phyloP scores from a whole-genome alignment of 768 basidiomycete genomes.

The Pleurotus djamor region DNA sequence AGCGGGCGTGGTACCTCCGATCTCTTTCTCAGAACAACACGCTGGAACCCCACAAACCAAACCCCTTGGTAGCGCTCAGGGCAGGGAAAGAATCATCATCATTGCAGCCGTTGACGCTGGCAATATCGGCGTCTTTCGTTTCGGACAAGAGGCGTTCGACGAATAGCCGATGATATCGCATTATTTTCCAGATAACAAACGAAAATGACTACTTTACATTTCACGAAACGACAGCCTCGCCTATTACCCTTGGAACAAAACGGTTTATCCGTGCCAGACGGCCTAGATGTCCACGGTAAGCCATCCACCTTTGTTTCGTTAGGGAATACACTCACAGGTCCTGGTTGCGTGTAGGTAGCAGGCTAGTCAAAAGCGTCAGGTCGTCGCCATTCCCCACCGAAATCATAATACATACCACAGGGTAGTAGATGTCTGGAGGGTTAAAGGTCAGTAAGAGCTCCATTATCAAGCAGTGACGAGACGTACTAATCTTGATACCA shows the following conservation, averaged over 20 bases:
- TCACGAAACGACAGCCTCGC: neutral
- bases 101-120: constrained; percentile 90
- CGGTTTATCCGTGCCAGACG: constrained; percentile 18
- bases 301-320: too few relatives aligned
- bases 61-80: constrained; percentile 81
- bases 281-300: constrained; percentile 7
- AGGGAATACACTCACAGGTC: constrained; percentile 17
- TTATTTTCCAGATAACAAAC: constrained; percentile 12
- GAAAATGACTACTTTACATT: neutral
- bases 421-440: constrained; percentile 3
- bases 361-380: constrained; percentile 5
- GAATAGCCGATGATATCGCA: constrained; percentile 81
- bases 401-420: neutral
- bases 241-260: neutral
- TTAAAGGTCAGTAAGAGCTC: neutral
- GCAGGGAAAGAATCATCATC: constrained; percentile 81
- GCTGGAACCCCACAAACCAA: constrained; percentile 47
- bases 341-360: constrained; percentile 19
- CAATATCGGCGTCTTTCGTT: constrained; percentile 86
- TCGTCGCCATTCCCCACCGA: neutral
- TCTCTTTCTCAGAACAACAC: neutral
- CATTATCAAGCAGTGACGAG: neutral
- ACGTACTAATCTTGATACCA: neutral
- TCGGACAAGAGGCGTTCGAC: constrained; percentile 82
- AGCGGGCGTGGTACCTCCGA: neutral